Base-by-base conservation (phyloP, 768 basidiomycete genomes). In the Hortiboletus campestris region DNA sequence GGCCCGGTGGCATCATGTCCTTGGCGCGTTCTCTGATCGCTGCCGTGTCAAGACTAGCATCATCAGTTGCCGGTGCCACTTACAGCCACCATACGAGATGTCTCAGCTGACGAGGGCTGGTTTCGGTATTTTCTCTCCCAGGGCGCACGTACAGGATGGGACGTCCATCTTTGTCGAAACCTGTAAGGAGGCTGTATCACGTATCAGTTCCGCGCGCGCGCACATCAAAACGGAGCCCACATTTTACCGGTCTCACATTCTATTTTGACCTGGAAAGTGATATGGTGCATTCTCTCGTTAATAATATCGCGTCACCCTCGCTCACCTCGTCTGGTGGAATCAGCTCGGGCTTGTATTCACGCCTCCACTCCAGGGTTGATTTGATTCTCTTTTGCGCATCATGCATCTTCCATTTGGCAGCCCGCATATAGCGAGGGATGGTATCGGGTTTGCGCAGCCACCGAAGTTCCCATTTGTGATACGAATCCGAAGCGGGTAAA, bases 121-220 rank as follows among this genome's bases (percentile, higher is more conserved):
- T 80, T 61, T 88, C 81, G 9, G 92, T 94, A 68, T 94, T 94
- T 68, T 95, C 91, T 56, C 84, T 79, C 28, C 91, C 91, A 0
- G 93, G 92, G 16, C 91, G 85, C 85, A 95, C 86, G 72, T 93
- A 94, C 14, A 95, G 75, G 41, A 94, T 86, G 0, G 93, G 92
- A n/a, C 93, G 78, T 6, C 90, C 91, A 53, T 93, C 89, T 49
- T 78, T 79, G 72, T 95, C 92, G 61, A 94, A 94, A 8, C 93
- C 92, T 51, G 84, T 91, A 44, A 94, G 72, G 45, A 94, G 80
- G 43, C 91, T 93, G 60, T 7, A 41, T 17, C 32, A 19, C n/a
- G 17, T 28, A 36, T 45, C 35, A 36, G 16, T 36, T 55, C 25
- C 34, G 46, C 42, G 17, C 16, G n/a, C 39, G 16, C 34, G 42